Base-by-base conservation (phyloP, 345 rosid species). In the Boechera retrofracta region DNA sequence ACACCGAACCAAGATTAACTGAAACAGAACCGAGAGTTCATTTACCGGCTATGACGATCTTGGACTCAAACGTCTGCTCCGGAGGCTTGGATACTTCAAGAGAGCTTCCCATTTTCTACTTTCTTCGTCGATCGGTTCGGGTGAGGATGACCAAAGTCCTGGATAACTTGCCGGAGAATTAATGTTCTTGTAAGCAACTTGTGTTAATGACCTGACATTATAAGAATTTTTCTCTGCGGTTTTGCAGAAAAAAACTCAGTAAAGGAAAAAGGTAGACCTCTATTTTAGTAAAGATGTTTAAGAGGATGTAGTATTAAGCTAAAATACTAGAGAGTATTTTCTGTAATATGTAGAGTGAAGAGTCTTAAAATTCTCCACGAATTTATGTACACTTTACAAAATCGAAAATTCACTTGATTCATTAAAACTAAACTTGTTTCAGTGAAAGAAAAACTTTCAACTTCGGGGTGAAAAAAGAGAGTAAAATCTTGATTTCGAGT, bases 21-120 rank as follows among this genome's bases (percentile, higher is more conserved):
- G 10, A 45, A 65, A 64, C 65, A 74, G 31, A 62, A 11, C 49
- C 28, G 35, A 69, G 5, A 5, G 15, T 53, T 54, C 2, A 49
- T 33, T 64, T 77, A 71, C 81, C 77, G 59, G 72, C 5, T 53
- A 77, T 64, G 60, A 55, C 24, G 67, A 63, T 64, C 54, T 64
- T 77, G 54, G 76, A 69, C 71, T 77, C 74, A 15, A 52, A 5
- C 55, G 7, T 64, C 42, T 54, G 35, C 44, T 70, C 72, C n/a
- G 53, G 31, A 33, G 66, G 29, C 1, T 77, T 71, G 29, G 80
- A 16, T 11, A 72, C 56, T 49, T 71, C 63, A 10, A 65, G 42
- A 63, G 65, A 39, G 47, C 55, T 58, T 7, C 10, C 61, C 81
- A 77, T 77, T 77, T 26, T 69, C 4, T 15, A 18, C 31, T 49